These are phyloP conservation scores for Eutrema yunnanense DNA, from an alignment of 345 rosid species.

Conservation along the genomic window DNA sequence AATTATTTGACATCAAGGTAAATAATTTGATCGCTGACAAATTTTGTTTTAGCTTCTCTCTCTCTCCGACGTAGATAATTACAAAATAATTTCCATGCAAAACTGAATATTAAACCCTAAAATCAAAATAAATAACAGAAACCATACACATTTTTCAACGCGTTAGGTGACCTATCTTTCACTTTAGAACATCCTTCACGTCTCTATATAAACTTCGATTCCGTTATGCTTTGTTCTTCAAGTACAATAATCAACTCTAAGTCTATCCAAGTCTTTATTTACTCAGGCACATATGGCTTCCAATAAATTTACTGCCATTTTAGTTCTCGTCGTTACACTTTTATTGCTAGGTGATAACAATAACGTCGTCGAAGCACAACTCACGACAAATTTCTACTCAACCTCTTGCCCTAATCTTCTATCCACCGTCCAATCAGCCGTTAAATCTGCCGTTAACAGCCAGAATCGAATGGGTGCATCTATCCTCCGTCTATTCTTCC, in stretches of 20 bases:
- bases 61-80: not conserved
- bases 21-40: not conserved
- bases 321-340: constrained; percentile 32
- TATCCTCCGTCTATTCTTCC: constrained; percentile 80
- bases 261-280: not conserved
- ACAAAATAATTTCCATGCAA: constrained; percentile 8
- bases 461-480: constrained; percentile 76
- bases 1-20: not conserved
- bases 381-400: constrained; percentile 56
- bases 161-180: constrained; percentile 56
- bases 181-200: constrained; percentile 18
- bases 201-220: constrained; percentile 42
- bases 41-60: not conserved
- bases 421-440: constrained; percentile 41
- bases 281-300: constrained; percentile 26
- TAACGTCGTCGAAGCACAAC: constrained; percentile 51
- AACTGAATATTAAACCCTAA: not conserved
- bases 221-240: not conserved
- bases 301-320: constrained; percentile 7
- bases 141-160: constrained; percentile 33
- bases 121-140: constrained; percentile 11
- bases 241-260: constrained; percentile 7
- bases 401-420: constrained; percentile 57
- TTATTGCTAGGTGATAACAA: constrained; percentile 24
- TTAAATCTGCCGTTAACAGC: constrained; percentile 47